Conservation (phyloP, 1,139 yeast genomes). For the Entelexis sorbosivorans region DNA sequence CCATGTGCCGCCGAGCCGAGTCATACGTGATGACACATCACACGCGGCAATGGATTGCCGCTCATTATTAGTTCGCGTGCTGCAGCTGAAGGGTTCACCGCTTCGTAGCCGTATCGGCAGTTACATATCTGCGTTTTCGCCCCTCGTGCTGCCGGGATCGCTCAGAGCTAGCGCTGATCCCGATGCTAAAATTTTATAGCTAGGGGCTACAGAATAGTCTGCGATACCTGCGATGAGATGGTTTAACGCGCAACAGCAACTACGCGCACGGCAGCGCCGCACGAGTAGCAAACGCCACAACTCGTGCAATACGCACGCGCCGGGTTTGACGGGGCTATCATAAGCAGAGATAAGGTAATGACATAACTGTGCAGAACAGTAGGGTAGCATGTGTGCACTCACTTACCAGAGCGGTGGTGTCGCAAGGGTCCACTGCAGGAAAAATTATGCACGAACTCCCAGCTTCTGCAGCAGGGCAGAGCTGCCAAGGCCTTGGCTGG, state of each 20-base stretch:
- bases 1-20: not conserved
- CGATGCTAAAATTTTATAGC: not conserved
- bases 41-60: not conserved
- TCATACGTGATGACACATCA: not conserved
- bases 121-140: not conserved
- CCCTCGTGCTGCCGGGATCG: not conserved
- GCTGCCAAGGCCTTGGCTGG: not conserved
- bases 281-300: too few species aligned
- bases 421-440: not conserved
- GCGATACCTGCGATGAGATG: too few species aligned
- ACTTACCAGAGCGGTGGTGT: not conserved
- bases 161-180: not conserved
- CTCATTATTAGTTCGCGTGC: not conserved
- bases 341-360: constrained; percentile 7
- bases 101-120: not conserved
- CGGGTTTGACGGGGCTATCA: not conserved
- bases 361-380: not conserved
- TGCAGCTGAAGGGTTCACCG: not conserved
- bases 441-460: not conserved
- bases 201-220: too few species aligned
- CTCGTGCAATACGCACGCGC: too few species aligned
- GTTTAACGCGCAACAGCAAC: too few species aligned
- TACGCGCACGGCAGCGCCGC: not conserved
- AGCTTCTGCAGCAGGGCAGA: not conserved
- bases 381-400: constrained; percentile 1